Base-by-base conservation (phyloP, 1,284 basidiomycete species). In the Malassezia psittaci region DNA sequence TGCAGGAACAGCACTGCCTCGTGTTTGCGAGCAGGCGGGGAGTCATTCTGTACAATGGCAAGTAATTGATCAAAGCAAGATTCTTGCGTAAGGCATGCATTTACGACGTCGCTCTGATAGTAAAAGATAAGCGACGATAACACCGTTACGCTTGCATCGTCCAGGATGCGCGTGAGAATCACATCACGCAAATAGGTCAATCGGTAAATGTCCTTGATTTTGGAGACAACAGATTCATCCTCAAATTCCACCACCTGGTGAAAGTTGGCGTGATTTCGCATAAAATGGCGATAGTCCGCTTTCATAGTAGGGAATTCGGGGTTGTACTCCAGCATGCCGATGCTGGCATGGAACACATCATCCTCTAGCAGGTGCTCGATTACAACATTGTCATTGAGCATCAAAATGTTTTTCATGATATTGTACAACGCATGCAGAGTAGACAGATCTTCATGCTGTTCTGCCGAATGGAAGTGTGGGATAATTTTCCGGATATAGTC, bases 101-200 rank as follows among this genome's bases (percentile, higher is more conserved):
- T 84, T 72, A 96, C 89, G 70, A 98, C 96, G 77, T 98, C 93
- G 68, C 93, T 90, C 77, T 99, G 93, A 77, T 96, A 94, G 81
- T 93, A 98, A 74, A 96, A 93, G 74, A 98, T 89, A 77, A 89
- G 88, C 15, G 89, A 90, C 77, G 90, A 96, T 68, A 98, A 83
- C 66, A 96, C 89, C 67, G 90, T 90, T 79, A 96, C 94, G 0
- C 90, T 96, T 1, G 89, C 87, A 75, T 99, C 93, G 70, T 99
- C 93, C 43, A 96, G 81, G 2, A 87, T 84, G 7, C 93, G 84
- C 0, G 90, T 90, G 34, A 99, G 85, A 36, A 98, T 89, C 56
- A 99, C 93, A 72, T 98, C 93, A 76, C 96, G 96, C 62, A 99
- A 85, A 76, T 93, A 98, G 68, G 90, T 87, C 3, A 99, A 81